Evolutionary conservation across 192 early-diverging fungal species (phyloP).

Genomic region (Coemansia sp.): DNA sequence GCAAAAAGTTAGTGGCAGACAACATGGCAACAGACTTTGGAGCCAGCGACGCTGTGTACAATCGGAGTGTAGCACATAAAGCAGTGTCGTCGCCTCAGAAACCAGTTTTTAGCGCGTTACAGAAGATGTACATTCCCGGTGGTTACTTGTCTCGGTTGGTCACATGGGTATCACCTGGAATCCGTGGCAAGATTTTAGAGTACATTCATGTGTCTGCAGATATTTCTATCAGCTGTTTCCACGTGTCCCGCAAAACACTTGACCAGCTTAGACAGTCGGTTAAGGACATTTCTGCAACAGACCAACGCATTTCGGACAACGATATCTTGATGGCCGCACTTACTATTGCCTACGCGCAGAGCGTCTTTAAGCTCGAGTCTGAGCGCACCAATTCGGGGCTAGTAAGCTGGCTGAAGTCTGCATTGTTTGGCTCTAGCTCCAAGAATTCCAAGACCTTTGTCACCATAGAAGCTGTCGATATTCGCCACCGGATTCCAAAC

Average conservation of each 20-base stretch:
- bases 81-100: neutral
- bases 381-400: neutral
- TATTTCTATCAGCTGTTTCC: slow-evolving; percentile 9
- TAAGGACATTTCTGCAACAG: neutral
- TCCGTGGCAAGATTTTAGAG: slow-evolving; percentile 2
- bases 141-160: slow-evolving; percentile 1
- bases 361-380: neutral
- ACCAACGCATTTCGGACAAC: slow-evolving; percentile 13
- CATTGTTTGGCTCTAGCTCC: neutral
- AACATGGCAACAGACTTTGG: no score
- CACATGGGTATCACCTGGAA: slow-evolving; percentile 14
- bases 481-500: neutral
- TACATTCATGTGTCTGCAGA: neutral
- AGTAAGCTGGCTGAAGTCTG: neutral
- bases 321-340: slow-evolving; percentile 13
- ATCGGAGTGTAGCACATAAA: neutral
- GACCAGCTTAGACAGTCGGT: neutral
- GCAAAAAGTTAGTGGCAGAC: neutral
- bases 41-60: neutral
- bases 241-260: slow-evolving; percentile 1
- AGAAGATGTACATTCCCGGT: neutral
- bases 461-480: neutral
- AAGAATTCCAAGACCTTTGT: neutral
- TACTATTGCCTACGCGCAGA: slow-evolving; percentile 12
- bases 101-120: neutral